Evolutionary conservation across 2,329 filamentous ascomycete species (phyloP), one percentile per base, ranked within the genome.

Genomic region (Beauveria sp.): DNA sequence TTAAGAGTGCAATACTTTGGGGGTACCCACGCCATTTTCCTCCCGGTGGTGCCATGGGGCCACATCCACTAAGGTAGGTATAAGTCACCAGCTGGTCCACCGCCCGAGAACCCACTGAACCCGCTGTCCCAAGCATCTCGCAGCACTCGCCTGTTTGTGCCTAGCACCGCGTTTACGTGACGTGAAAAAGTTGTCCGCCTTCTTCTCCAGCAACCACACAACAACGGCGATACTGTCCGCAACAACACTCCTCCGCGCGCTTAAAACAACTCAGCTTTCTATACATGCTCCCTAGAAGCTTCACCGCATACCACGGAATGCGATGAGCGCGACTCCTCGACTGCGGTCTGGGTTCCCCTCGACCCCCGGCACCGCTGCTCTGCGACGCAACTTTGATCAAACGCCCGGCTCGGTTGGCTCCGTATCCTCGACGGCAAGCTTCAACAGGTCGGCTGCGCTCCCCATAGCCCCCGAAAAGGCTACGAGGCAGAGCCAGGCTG

Each of bases 241-340:
- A 54, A 38, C 50, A 34, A 48, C 43, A 22, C 49, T 34, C 26
- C 14, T 60, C 40, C 34, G 49, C 40, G 40, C 57, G 40, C 38
- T 40, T 14, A 38, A 52, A 46, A 20, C 20, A 38, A 7, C 8
- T 24, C 40, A 40, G 20, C 6, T n/a, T 14, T 14, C 16, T 22
- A 24, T 49, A 54, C 20, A 61, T 31, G 50, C 59, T 61, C 42
- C 12, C 12, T 55, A 61, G 50, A 16, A 61, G 59, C 50, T 61
- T 61, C 50, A 49, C 20, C 53, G 24, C 38, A 64, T 65, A 70
- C 69, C 71, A 71, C 78, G 78, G 76, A 75, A 88, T 88, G 86
- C 85, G 77, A 93, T 93, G 91, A 90, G 86, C 84, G 83, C 81
- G 75, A 95, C 90, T 79, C 90, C 88, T 77, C 88, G 87, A 79